A percentile compares a stretch with the other conserved stretches of the same genome.
phyloP scores from a whole-genome alignment of 805 yeast species.

The Yamadazyma endophytica region DNA sequence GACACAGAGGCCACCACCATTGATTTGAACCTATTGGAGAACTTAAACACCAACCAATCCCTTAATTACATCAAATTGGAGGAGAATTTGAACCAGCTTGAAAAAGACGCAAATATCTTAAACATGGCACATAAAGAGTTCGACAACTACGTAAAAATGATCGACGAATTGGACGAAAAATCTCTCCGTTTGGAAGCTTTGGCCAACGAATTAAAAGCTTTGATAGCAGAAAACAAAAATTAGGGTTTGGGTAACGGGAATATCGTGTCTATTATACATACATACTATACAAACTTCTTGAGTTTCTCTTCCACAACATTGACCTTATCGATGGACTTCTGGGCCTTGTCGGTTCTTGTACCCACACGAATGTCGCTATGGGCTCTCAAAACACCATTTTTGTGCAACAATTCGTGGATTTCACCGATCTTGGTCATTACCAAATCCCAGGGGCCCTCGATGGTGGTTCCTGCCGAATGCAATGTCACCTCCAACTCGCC shows the following conservation, averaged over 20 bases:
- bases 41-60: slow-evolving; percentile 56
- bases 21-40: slow-evolving; percentile 47
- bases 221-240: slow-evolving; percentile 33
- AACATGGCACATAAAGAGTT: slow-evolving; percentile 22
- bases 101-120: slow-evolving; percentile 33
- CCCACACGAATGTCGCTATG: slow-evolving; percentile 88
- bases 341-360: slow-evolving; percentile 72
- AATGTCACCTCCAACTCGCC: slow-evolving; percentile 53
- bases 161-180: slow-evolving; percentile 27
- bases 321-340: slow-evolving; percentile 69
- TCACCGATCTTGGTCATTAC: slow-evolving; percentile 77
- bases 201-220: slow-evolving; percentile 56
- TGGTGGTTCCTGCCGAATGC: slow-evolving; percentile 91
- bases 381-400: slow-evolving; percentile 66
- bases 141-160: slow-evolving; percentile 14
- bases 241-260: background rate
- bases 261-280: slow-evolving; percentile 5
- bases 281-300: slow-evolving; percentile 12
- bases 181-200: slow-evolving; percentile 42
- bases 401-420: slow-evolving; percentile 68
- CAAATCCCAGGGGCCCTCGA: slow-evolving; percentile 90
- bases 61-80: slow-evolving; percentile 46
- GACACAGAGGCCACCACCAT: slow-evolving; percentile 40
- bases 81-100: slow-evolving; percentile 39
- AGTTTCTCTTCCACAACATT: slow-evolving; percentile 55